Evolutionary conservation across 495 filamentous ascomycete species (phyloP).

Genomic region (Schizothecium vesticola): DNA sequence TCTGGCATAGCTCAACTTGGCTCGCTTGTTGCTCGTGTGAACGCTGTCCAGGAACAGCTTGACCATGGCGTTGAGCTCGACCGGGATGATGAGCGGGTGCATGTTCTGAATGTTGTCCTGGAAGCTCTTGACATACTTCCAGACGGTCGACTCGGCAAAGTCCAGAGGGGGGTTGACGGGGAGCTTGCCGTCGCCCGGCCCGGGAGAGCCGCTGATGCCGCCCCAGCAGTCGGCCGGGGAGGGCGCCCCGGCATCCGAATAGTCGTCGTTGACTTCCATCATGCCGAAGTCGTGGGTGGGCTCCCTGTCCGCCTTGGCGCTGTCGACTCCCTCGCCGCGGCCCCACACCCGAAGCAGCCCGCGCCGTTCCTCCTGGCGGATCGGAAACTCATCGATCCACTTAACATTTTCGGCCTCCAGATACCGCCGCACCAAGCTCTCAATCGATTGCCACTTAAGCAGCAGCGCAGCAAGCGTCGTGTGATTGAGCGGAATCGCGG

Average conservation of each 20-base stretch:
- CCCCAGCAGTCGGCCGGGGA: conserved; percentile 45
- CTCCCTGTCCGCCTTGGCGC: conserved; percentile 22
- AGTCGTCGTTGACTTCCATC: conserved; percentile 31
- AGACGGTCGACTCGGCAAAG: conserved; percentile 57
- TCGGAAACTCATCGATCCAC: conserved; percentile 59
- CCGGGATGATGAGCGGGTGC: conserved; percentile 72
- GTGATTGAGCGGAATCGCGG: conserved; percentile 71
- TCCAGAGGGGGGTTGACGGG: conserved; percentile 53
- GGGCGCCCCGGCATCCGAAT: conserved; percentile 46
- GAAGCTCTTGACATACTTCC: conserved; percentile 63
- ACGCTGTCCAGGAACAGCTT: conserved; percentile 43
- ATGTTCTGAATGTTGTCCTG: conserved; percentile 76
- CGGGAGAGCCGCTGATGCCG: conserved; percentile 42
- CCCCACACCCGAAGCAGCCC: conserved; percentile 73
- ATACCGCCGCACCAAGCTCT: conserved; percentile 44
- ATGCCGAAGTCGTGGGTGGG: conserved; percentile 27
- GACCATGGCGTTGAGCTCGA: conserved; percentile 46
- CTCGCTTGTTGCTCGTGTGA: conserved; percentile 24
- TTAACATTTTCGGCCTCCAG: conserved; percentile 46
- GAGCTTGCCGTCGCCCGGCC: conserved; percentile 33
- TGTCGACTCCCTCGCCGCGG: conserved; percentile 66
- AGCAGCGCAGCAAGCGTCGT: conserved; percentile 76
- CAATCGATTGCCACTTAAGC: conserved; percentile 64
- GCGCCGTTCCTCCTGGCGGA: conserved; percentile 68
- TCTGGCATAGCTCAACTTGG: conserved; percentile 2